Evolutionary conservation across 2,329 filamentous ascomycete genomes (phyloP), one percentile per base, ranked within the genome.

Genomic region (Exophiala viscosa): DNA sequence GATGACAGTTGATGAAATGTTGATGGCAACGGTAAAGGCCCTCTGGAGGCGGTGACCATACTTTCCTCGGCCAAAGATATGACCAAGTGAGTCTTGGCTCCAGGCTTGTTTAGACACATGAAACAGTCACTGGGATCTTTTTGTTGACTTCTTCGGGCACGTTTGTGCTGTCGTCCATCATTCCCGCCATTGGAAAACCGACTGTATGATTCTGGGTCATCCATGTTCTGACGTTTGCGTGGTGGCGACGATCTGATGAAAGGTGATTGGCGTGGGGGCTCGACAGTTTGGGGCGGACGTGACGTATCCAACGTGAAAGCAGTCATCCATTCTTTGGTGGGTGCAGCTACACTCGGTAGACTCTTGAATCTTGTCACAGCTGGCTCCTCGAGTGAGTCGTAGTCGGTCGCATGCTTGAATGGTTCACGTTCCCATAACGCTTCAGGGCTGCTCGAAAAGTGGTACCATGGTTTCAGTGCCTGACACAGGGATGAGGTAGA

Each of bases 21-120:
- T 6, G 80, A 73, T 0, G 81, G 70, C 1, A 84, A 86, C 1
- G 88, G 85, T 1, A 99, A 77, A 4, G 93, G 91, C 0, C 93
- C 93, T 69, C 96, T 96, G 54, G 93, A 90, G 18, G 87, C 93
- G 23, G 93, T 95, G 49, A 97, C 73, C 69, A 97, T 97, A 48
- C 84, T 80, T 55, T 95, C 87, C 14, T 90, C 85, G 48, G 88
- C 93, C 59, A 99, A 92, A 20, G 87, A 90, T 60, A 87, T 87
- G 64, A 96, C 86, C 70, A 99, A 87, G 71, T 99, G 92, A 1
- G 86, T 86, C 47, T 88, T 87, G 40, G 93, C 76, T 55, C 86
- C 87, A 5, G 87, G 83, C 68, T 95, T 96, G 5, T 89, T 91
- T 9, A 99, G 79, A 67, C 93, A 99, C 75, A 99, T 97, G 76